A percentile compares a stretch with the other conserved stretches of the same genome.
Conservation (phyloP, 495 filamentous ascomycete genomes). For the Achaetomiella virescens region DNA sequence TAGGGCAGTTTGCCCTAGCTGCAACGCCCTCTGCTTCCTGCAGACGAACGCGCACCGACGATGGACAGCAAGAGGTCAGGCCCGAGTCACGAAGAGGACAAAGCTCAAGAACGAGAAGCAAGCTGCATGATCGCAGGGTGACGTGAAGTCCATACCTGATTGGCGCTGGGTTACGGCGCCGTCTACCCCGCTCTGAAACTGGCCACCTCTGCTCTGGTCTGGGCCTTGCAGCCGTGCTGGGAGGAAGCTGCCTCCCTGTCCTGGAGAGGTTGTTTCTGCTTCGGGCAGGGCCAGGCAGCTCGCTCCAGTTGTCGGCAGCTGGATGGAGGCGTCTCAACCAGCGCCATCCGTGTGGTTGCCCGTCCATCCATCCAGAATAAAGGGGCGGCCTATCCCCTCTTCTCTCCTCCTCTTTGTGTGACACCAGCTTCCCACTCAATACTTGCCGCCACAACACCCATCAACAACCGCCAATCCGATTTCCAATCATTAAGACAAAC, state of each 20-base stretch:
- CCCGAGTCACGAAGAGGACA: constrained; percentile 11
- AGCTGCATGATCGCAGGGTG: constrained; percentile 20
- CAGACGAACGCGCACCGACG: too few relatives aligned
- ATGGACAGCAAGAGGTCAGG: neutral
- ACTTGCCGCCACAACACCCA: neutral
- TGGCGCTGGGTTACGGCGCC: constrained; percentile 26
- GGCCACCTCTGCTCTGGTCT: constrained; percentile 13
- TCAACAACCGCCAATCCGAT: neutral
- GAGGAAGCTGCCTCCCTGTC: neutral
- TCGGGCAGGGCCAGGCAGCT: neutral
- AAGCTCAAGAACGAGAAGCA: neutral
- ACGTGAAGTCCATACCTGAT: constrained; percentile 26
- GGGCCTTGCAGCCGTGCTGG: constrained; percentile 3
- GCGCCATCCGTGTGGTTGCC: neutral
- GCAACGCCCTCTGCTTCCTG: too few relatives aligned
- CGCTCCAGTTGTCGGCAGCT: constrained; percentile 1
- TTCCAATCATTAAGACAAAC: neutral
- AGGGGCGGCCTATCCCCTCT: constrained; percentile 19
- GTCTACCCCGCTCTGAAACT: constrained; percentile 30
- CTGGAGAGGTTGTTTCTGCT: neutral
- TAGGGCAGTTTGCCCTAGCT: neutral
- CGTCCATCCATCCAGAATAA: constrained; percentile 18
- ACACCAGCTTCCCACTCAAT: constrained; percentile 11
- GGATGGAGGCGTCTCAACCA: neutral
- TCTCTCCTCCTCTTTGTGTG: constrained; percentile 12